phyloP scores from a whole-genome alignment of 257 asterid species.

The Solanum lycopersicoides region DNA sequence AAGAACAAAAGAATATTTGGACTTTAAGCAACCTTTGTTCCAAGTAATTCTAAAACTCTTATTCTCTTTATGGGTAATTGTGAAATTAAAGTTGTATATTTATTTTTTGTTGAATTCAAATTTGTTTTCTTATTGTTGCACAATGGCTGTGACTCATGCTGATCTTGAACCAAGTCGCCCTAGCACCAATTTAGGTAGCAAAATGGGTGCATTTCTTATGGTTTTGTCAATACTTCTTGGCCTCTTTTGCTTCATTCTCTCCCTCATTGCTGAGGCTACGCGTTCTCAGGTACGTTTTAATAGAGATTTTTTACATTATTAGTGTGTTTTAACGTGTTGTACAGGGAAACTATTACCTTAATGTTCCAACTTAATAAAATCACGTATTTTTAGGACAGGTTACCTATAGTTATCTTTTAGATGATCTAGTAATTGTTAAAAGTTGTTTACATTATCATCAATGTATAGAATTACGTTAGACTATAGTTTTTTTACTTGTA shows the following conservation, averaged over 20 bases:
- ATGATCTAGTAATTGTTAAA: background rate
- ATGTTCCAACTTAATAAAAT: background rate
- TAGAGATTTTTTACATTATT: too few species aligned
- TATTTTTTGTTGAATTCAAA: background rate
- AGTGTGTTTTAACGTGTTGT: too few species aligned
- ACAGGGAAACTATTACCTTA: background rate
- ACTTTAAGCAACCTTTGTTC: slow-evolving; percentile 91
- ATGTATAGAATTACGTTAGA: background rate
- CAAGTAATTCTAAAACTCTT: slow-evolving; percentile 65
- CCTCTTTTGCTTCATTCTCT: slow-evolving; percentile 72
- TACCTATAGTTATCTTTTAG: background rate
- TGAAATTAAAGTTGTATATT: background rate
- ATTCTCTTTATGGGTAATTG: background rate
- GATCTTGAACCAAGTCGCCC: slow-evolving; percentile 63
- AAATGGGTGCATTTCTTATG: slow-evolving; percentile 61
- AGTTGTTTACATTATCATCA: background rate
- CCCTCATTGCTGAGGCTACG: slow-evolving; percentile 66
- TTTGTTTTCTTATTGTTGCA: background rate
- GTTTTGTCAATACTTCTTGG: slow-evolving; percentile 57
- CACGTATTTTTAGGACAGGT: background rate
- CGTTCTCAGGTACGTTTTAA: slow-evolving; percentile 47
- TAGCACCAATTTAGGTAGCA: slow-evolving; percentile 52
- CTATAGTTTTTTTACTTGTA: background rate
- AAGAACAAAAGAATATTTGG: slow-evolving; percentile 48
- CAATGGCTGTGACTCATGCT: slow-evolving; percentile 86